Evolutionary conservation across 2,329 filamentous ascomycete genomes (phyloP), one percentile per base, ranked within the genome.

Genomic region (Nemania sp.): DNA sequence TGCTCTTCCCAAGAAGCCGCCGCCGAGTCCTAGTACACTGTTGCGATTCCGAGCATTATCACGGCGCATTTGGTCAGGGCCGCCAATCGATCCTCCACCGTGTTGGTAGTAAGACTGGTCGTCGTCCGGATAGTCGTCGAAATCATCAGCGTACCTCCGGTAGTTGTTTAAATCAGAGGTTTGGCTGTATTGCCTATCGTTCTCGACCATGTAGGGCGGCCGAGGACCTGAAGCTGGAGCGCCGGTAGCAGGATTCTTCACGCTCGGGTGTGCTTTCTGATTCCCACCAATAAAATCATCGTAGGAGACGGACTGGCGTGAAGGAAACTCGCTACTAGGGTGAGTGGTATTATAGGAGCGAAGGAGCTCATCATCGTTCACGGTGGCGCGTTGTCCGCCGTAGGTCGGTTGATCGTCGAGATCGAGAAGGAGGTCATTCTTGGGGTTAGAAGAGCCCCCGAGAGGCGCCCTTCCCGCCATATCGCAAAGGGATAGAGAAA

Each of bases 271-370:
- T 61, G 84, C 80, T 67, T 85, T 82, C 69, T 84, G 84, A 71
- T 84, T 83, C 20, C 29, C 45, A 71, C 95, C 95, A 70, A 98
- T 91, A 79, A 98, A 98, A 76, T 96, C 92, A 85, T 98, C 95
- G 81, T 98, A 98, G 66, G 94, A 97, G 60, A 95, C 90, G 27
- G 94, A 98, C 60, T 94, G 93, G 73, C 95, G 92, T 65, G 89
- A 82, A 69, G 88, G 87, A 54, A 86, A 83, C 73, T 87, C 83
- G 73, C 89, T 85, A 75, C 59, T 29, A 38, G 86, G 83, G 73
- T 87, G 83, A 72, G 87, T 83, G 73, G 89, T 85, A 76, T 92
- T 88, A 82, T 93, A 94, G 72, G 89, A 89, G 78, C 89, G 88
- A 77, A 95, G 83, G 55, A 97, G 85, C 72, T 94, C 90, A 73